Percentiles rank a stretch among this genome's conserved stretches.
Conservation (phyloP, 2,329 filamentous ascomycete species). For the Colletotrichum higginsianum region DNA sequence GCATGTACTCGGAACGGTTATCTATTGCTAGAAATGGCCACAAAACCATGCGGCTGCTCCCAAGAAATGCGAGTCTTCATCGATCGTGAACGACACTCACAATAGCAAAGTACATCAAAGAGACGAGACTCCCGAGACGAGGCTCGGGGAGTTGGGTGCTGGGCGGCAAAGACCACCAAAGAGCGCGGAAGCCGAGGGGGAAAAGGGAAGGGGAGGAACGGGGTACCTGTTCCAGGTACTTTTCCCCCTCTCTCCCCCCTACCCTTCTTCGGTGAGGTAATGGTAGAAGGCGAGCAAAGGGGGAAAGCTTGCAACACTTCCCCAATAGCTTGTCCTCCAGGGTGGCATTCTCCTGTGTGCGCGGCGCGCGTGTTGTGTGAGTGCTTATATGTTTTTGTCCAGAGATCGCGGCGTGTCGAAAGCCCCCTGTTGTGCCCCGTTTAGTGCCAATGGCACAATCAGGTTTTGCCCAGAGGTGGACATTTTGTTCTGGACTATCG, state of each 20-base stretch:
- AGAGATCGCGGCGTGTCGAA: not conserved
- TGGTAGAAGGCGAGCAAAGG: slow-evolving; percentile 3
- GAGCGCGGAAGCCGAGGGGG: slow-evolving; percentile 26
- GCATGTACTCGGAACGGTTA: slow-evolving; percentile 11
- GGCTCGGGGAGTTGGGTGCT: slow-evolving; percentile 12
- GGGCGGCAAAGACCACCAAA: slow-evolving; percentile 6
- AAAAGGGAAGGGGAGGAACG: not conserved
- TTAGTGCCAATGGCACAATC: slow-evolving; percentile 1
- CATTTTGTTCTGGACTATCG: slow-evolving; percentile 2
- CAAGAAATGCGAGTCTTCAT: not conserved
- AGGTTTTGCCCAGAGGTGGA: not conserved
- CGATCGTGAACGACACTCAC: not conserved
- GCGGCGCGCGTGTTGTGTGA: not conserved
- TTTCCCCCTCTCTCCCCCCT: not conserved
- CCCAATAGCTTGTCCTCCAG: not conserved
- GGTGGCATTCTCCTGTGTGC: not conserved
- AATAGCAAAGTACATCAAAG: slow-evolving; percentile 33
- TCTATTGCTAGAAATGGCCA: not conserved
- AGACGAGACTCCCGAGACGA: slow-evolving; percentile 19
- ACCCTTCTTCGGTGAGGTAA: slow-evolving; percentile 24
- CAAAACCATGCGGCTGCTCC: slow-evolving; percentile 1
- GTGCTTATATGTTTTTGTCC: not conserved
- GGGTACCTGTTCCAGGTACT: slow-evolving; percentile 27
- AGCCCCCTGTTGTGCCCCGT: not conserved
- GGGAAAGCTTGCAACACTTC: slow-evolving; percentile 26